These are phyloP conservation scores for Exophiala spinifera DNA, from an alignment of 2,329 filamentous ascomycete species.

Conservation along the genomic window DNA sequence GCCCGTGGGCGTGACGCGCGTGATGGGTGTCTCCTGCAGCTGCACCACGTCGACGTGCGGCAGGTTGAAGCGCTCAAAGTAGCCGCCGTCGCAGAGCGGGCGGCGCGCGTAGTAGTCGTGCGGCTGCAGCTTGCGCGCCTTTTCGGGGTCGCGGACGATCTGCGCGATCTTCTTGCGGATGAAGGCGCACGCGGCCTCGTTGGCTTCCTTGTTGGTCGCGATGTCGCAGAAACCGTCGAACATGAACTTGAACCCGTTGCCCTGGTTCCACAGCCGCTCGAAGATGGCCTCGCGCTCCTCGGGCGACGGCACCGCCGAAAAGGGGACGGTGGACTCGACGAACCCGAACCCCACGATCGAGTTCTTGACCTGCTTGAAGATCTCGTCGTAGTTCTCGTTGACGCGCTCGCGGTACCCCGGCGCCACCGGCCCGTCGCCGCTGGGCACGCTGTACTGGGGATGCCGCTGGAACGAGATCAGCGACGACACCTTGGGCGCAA, in stretches of 20 bases:
- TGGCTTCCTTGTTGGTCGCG: conserved; percentile 43
- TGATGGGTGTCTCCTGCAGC: conserved; percentile 43
- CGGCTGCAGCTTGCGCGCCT: conserved; percentile 27
- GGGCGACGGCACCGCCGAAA: neutral
- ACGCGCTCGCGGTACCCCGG: conserved; percentile 22
- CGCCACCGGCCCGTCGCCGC: conserved; percentile 4
- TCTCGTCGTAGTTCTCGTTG: conserved; percentile 36
- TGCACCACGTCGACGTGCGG: conserved; percentile 48
- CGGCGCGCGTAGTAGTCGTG: conserved; percentile 22
- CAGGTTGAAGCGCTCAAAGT: conserved; percentile 48
- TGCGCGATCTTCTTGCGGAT: conserved; percentile 53
- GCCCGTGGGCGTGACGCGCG: conserved; percentile 38
- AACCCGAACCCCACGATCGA: conserved; percentile 26
- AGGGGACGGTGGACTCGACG: conserved; percentile 26
- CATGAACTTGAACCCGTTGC: conserved; percentile 40
- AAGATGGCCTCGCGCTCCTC: conserved; percentile 28
- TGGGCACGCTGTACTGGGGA: conserved; percentile 26
- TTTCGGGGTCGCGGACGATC: conserved; percentile 50
- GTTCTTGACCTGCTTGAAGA: conserved; percentile 32
- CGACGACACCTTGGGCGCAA: conserved; percentile 29
- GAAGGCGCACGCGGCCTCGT: conserved; percentile 53
- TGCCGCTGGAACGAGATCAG: conserved; percentile 37
- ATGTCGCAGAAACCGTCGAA: conserved; percentile 40
- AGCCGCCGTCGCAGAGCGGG: conserved; percentile 21
- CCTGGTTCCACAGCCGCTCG: conserved; percentile 33